phyloP scores from a whole-genome alignment of 164 flowering plant genomes.

The Warburgia ugandensis region DNA sequence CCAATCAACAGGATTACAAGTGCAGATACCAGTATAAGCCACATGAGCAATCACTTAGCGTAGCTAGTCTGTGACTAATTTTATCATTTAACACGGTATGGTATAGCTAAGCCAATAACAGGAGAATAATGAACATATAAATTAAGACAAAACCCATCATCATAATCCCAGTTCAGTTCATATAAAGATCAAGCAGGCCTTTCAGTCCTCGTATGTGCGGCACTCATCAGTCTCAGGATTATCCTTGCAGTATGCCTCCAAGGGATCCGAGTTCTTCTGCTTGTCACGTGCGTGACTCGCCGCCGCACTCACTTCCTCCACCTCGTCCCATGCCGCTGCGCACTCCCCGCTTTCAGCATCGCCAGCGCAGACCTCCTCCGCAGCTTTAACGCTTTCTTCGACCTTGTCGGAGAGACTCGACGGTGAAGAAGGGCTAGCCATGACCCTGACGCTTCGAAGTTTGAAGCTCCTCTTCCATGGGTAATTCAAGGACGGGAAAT shows the following conservation, averaged over 20 bases:
- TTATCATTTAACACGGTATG: too few species aligned
- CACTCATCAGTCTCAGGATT: constrained; percentile 86
- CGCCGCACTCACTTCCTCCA: constrained; percentile 83
- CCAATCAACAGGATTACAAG: too few species aligned
- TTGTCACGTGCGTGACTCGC: constrained; percentile 69
- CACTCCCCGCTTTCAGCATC: constrained; percentile 49
- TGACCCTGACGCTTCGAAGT: constrained; percentile 12
- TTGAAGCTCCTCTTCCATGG: constrained; percentile 26
- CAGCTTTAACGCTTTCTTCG: constrained; percentile 36
- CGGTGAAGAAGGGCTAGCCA: constrained; percentile 21
- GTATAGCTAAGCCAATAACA: too few species aligned
- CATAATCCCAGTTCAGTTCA: too few species aligned
- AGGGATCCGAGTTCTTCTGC: constrained; percentile 48
- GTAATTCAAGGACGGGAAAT: constrained; percentile 21
- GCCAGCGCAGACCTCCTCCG: constrained; percentile 36
- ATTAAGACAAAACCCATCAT: too few species aligned
- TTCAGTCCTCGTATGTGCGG: constrained; percentile 68
- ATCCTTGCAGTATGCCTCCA: constrained; percentile 80
- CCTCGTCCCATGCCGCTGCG: constrained; percentile 85
- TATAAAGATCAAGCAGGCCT: too few species aligned
- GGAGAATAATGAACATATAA: too few species aligned
- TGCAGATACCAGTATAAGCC: too few species aligned
- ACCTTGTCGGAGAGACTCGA: constrained; percentile 30
- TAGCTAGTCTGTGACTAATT: too few species aligned
- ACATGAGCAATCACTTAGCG: too few species aligned